Evolutionary conservation across 2,329 filamentous ascomycete genomes (phyloP), one percentile per base, ranked within the genome.

Genomic region (Colletotrichum sp.): DNA sequence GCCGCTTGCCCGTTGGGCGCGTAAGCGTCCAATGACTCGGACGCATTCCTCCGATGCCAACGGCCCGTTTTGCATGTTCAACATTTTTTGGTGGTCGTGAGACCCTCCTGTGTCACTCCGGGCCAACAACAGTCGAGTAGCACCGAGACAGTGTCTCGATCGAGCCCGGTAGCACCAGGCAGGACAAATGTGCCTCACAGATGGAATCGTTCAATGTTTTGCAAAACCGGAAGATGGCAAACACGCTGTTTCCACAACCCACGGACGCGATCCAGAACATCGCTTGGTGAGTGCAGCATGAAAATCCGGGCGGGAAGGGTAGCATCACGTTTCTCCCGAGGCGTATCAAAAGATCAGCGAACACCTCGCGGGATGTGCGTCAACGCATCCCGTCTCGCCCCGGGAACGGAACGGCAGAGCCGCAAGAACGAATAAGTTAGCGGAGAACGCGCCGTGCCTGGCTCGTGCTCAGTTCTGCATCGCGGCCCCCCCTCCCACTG

Each of bases 341-440:
- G 55, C 69, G 69, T 75, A 68, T 75, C 72, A 44, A 72, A 68
- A 63, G 55, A 75, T 67, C 72, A 72, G 69, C 72, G 72, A 32
- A 60, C 24, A 60, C 28, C 24, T 26, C 30, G 59, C 59, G 59
- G 30, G 9, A 34, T 9, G 16, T 32, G 36, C 24, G 16, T n/a
- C 21, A 26, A 3, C 26, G 16, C 16, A 18, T 15, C 26, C 55
- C 39, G 60, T 0, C 0, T 39, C 5, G 5, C 16, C 62, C 49
- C 30, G 15, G 69, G 55, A 57, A 49, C 24, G 57, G 55, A 62
- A 36, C 72, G 34, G 69, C 72, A 75, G 69, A 75, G 69, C 72
- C 72, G 32, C 63, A 75, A 12, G 24, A 34, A 49, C 24, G 59
- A 59, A 44, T 34, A 26, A 30, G n/a, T 28, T 8, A 66, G 65